Conservation (phyloP, 2,329 filamentous ascomycete genomes). For the Trichoderma aggressivum region DNA sequence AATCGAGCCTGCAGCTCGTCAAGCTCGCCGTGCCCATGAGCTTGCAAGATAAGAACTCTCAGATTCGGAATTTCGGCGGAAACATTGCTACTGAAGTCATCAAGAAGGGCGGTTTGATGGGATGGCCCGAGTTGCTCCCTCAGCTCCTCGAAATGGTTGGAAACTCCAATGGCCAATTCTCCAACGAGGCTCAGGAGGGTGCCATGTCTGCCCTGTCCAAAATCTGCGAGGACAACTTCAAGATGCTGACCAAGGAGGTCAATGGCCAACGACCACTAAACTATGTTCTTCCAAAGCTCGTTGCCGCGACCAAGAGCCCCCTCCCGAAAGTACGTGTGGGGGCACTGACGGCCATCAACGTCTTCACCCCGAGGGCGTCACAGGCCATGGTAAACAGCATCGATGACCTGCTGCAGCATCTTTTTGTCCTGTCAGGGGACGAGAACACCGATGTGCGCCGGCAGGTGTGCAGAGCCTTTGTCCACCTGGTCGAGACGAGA, state of each 20-base stretch:
- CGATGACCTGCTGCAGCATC: slow-evolving; percentile 74
- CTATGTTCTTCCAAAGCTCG: slow-evolving; percentile 84
- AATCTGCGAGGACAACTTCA: slow-evolving; percentile 94
- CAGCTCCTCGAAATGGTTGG: slow-evolving; percentile 75
- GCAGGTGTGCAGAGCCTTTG: slow-evolving; percentile 90
- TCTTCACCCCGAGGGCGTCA: slow-evolving; percentile 83
- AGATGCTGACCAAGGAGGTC: slow-evolving; percentile 80
- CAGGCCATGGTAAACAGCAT: slow-evolving; percentile 77
- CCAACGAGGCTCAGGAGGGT: slow-evolving; percentile 77
- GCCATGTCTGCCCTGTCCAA: slow-evolving; percentile 91
- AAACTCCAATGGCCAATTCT: slow-evolving; percentile 65
- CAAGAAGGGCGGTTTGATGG: slow-evolving; percentile 75
- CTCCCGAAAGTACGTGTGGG: slow-evolving; percentile 74
- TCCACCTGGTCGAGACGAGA: slow-evolving; percentile 84
- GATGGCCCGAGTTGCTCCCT: slow-evolving; percentile 86
- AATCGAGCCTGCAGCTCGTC: slow-evolving; percentile 70
- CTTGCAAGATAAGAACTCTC: slow-evolving; percentile 74
- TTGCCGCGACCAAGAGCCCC: slow-evolving; percentile 77
- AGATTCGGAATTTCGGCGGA: slow-evolving; percentile 85
- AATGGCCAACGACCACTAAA: slow-evolving; percentile 83
- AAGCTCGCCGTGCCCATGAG: slow-evolving; percentile 74
- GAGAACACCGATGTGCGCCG: slow-evolving; percentile 76
- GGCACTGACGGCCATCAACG: slow-evolving; percentile 81
- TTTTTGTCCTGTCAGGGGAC: slow-evolving; percentile 80
- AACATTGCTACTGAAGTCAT: slow-evolving; percentile 94